Evolutionary conservation across 129 eudicot species (phyloP), one percentile per base, ranked within the genome.

Genomic region (Sambucus nigra): DNA sequence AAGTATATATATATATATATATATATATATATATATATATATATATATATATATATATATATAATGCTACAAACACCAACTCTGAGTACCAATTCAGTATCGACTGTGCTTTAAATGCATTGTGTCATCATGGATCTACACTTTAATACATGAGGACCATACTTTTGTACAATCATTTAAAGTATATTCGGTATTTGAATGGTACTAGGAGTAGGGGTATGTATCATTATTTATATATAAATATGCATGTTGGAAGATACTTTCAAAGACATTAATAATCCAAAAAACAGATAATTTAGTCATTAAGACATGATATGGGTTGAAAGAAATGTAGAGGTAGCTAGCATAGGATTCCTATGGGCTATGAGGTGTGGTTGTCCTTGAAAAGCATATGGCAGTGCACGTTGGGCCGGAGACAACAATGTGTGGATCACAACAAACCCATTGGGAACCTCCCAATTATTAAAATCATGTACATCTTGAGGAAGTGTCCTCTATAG

Each of bases 321-420:
- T 12, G 32, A 4, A 24, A 25, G 16, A 41, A 25, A n/a, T 24
- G n/a, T 42, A 41, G 22, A 16, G 15, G 15, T 15, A 6, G 5
- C 9, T 15, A 58, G 60, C 73, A 68, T 68, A 59, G 73, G 73
- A 68, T 68, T 59, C 73, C 61, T 27, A 11, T 7, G 45, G 39
- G 45, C 17, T n/a, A 23, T 49, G 40, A 29, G 27, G 66, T 51
- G 52, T 62, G 67, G 42, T 51, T 73, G 75, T 42, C 19, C 16
- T 15, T 40, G 20, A 28, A 53, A 40, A 64, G 61, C 4, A 42
- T 25, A 25, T 69, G 65, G 74, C 72, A 61, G 64, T 61, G 77
- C 80, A 79, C 74, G 81, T 70, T 74, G 86, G 80, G 69, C 78
- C 85, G 65, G 69, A 74, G 81, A 70, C 78, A 74, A 74, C 67